These are phyloP conservation scores for Fraxinus sp. DNA, from an alignment of 305 asterid genomes.

Conservation along the genomic window DNA sequence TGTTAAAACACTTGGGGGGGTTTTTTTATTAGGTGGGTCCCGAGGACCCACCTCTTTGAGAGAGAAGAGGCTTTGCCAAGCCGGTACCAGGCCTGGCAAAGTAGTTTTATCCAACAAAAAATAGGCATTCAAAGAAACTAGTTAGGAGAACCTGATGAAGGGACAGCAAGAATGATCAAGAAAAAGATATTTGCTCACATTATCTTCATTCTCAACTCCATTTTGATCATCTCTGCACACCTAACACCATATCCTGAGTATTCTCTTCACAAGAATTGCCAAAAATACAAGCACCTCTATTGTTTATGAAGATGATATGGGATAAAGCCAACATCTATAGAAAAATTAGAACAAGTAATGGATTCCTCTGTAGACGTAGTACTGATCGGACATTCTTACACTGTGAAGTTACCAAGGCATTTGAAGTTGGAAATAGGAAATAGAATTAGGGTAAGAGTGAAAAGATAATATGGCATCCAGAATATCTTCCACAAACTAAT, in stretches of 20 bases:
- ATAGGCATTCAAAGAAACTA: background rate
- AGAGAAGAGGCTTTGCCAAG: no score
- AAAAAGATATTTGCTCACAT: slow-evolving; percentile 19
- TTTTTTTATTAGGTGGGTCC: no score
- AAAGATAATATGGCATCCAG: background rate
- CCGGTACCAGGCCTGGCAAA: no score
- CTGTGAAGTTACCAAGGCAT: background rate
- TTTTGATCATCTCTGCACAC: background rate
- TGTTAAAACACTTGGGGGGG: no score
- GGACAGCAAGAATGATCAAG: slow-evolving; percentile 25
- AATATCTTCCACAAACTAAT: background rate
- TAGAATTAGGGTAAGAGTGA: background rate
- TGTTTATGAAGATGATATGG: background rate
- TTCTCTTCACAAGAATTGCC: background rate
- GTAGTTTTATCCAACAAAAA: no score
- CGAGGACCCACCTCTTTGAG: no score
- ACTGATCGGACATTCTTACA: background rate
- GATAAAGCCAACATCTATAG: background rate
- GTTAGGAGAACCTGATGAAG: slow-evolving; percentile 26
- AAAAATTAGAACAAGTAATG: background rate
- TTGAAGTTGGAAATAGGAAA: background rate
- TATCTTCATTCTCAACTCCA: slow-evolving; percentile 26
- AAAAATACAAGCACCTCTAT: background rate
- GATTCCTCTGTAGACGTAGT: background rate
- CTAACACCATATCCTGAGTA: slow-evolving; percentile 13